Evolutionary conservation across 345 rosid species (phyloP).

Genomic region (Lumnitzera racemosa): DNA sequence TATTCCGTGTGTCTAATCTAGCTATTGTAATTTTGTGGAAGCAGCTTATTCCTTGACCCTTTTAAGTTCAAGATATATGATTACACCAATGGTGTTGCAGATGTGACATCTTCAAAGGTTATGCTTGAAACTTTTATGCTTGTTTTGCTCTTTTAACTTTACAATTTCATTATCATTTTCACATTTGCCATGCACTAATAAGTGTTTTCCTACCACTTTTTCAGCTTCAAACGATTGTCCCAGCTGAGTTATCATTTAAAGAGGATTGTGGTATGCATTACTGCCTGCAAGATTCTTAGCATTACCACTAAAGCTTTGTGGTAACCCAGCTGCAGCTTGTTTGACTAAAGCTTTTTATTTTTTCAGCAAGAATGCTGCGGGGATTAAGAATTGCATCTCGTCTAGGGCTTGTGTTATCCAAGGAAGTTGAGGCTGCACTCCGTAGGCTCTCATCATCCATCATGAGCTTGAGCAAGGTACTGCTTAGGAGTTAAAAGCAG

Average conservation of each 20-base stretch:
- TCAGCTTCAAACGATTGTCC: constrained; percentile 74
- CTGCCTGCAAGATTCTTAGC: constrained; percentile 9
- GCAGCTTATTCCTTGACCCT: constrained; percentile 71
- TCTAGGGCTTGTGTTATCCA: constrained; percentile 53
- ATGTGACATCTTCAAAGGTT: constrained; percentile 70
- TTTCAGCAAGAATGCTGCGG: constrained; percentile 85
- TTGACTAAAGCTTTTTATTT: no score
- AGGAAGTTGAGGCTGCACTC: constrained; percentile 64
- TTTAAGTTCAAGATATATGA: constrained; percentile 55
- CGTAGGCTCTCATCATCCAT: constrained; percentile 46
- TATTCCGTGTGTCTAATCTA: not conserved
- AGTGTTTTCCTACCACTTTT: constrained; percentile 2
- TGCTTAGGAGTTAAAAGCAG: not conserved
- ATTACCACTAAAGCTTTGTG: constrained; percentile 3
- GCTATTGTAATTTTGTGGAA: not conserved
- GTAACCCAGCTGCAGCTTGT: no score
- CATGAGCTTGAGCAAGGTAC: constrained; percentile 57
- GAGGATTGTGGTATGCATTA: constrained; percentile 77
- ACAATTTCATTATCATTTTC: not conserved
- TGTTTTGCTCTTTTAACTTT: constrained; percentile 1
- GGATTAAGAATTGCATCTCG: constrained; percentile 93
- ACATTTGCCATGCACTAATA: no score
- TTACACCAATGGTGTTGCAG: constrained; percentile 65
- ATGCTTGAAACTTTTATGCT: constrained; percentile 9
- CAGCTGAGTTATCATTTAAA: constrained; percentile 66